phyloP scores from a whole-genome alignment of 805 yeast species.

The Schwanniomyces sp. region DNA sequence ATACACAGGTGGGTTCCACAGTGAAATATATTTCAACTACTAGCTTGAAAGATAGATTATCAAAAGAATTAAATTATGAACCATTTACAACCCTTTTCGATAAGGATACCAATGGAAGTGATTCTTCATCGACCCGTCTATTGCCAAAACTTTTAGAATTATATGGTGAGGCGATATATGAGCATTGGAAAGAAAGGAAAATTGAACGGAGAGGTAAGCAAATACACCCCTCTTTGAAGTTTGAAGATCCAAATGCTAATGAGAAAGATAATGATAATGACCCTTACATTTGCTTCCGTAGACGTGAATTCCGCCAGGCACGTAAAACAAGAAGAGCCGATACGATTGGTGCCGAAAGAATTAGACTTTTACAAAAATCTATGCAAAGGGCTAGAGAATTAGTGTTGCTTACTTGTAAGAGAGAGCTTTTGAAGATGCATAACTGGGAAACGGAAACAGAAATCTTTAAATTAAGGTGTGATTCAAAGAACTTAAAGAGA shows the following conservation, averaged over 20 bases:
- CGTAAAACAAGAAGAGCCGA: constrained; percentile 96
- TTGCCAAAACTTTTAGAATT: constrained; percentile 48
- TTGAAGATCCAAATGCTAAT: constrained; percentile 71
- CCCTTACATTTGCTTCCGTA: constrained; percentile 93
- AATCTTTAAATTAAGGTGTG: constrained; percentile 71
- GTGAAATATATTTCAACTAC: constrained; percentile 47
- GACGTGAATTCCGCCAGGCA: constrained; percentile 92
- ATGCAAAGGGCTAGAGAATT: constrained; percentile 73
- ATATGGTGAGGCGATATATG: constrained; percentile 69
- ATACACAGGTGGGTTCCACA: constrained; percentile 26
- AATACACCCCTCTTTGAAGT: constrained; percentile 72
- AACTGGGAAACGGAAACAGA: constrained; percentile 60
- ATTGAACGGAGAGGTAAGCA: constrained; percentile 66
- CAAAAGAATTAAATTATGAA: constrained; percentile 53
- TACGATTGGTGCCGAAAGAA: constrained; percentile 81
- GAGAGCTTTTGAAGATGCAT: constrained; percentile 68
- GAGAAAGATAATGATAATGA: constrained; percentile 87
- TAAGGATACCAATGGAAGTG: constrained; percentile 30
- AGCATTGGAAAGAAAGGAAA: constrained; percentile 80
- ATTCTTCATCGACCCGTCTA: constrained; percentile 37
- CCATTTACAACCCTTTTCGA: constrained; percentile 64
- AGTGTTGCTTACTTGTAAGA: constrained; percentile 65
- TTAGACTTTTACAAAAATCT: constrained; percentile 71
- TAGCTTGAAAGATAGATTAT: constrained; percentile 57
- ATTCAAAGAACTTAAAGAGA: constrained; percentile 73